A percentile compares a stretch with the other conserved stretches of the same genome.
Conservation (phyloP, 306 rosid genomes). For the Dryas octopetala region DNA sequence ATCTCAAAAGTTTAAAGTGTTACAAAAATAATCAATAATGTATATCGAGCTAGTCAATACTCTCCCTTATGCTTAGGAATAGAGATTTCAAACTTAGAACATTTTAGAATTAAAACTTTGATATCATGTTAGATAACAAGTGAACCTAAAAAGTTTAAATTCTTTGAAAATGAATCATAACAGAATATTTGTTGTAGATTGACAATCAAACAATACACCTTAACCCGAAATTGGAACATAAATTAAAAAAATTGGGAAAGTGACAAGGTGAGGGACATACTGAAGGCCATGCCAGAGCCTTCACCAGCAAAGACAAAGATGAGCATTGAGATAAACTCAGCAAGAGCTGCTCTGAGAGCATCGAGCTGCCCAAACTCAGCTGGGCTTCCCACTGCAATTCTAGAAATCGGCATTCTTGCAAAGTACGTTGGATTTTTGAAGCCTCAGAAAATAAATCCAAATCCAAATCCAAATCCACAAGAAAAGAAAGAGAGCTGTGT, state of each 20-base stretch:
- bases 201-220: background rate
- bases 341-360: conserved; percentile 56
- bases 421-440: background rate
- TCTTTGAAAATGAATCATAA: too few relatives aligned
- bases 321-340: conserved; percentile 71
- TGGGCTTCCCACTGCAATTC: conserved; percentile 50
- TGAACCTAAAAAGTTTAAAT: too few relatives aligned
- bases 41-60: too few relatives aligned
- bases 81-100: too few relatives aligned
- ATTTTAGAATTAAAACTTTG: too few relatives aligned
- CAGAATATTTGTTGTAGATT: background rate
- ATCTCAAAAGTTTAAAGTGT: too few relatives aligned
- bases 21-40: too few relatives aligned
- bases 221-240: too few relatives aligned
- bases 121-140: too few relatives aligned
- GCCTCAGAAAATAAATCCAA: background rate
- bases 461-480: background rate
- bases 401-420: conserved; percentile 49
- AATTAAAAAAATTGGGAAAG: background rate
- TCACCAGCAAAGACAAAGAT: conserved; percentile 73
- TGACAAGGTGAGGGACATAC: conserved; percentile 31
- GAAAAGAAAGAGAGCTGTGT: background rate
- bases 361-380: conserved; percentile 42
- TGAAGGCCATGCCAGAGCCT: conserved; percentile 74
- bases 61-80: too few relatives aligned